Percentiles rank a stretch among this genome's conserved stretches.
Evolutionary conservation across 2,329 filamentous ascomycete genomes (phyloP).

Genomic region (Arthrocladium fulminans): DNA sequence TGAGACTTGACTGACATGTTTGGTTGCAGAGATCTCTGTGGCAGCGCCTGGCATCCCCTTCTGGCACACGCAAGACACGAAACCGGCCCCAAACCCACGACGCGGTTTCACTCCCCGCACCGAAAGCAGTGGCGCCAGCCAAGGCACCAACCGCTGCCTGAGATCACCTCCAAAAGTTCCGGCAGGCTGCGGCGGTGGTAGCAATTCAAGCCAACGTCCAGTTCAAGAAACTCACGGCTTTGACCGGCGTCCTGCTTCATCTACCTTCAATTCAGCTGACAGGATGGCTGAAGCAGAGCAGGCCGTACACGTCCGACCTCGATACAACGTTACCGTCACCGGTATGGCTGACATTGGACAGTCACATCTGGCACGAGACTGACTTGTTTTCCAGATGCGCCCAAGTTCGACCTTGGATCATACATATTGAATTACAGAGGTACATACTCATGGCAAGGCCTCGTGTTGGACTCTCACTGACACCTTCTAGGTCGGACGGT

Average conservation of each 20-base stretch:
- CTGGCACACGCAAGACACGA: too few species aligned
- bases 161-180: neutral
- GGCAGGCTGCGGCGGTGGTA: too few species aligned
- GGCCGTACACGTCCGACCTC: neutral
- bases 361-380: conserved; percentile 3
- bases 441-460: conserved; percentile 38
- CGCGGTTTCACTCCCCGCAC: neutral
- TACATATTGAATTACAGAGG: conserved; percentile 87
- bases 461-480: neutral
- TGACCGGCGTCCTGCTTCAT: neutral
- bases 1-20: too few species aligned
- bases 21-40: too few species aligned
- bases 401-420: conserved; percentile 83
- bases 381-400: conserved; percentile 49
- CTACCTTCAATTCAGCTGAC: neutral
- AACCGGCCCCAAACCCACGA: too few species aligned
- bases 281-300: conserved; percentile 8
- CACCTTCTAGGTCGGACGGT: conserved; percentile 62
- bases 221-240: neutral
- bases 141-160: neutral
- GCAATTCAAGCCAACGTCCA: too few species aligned
- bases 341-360: neutral
- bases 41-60: too few species aligned
- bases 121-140: neutral
- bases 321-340: conserved; percentile 4